These are phyloP conservation scores for Monilinia fructigena DNA, from an alignment of 2,329 filamentous ascomycete species.

Conservation along the genomic window DNA sequence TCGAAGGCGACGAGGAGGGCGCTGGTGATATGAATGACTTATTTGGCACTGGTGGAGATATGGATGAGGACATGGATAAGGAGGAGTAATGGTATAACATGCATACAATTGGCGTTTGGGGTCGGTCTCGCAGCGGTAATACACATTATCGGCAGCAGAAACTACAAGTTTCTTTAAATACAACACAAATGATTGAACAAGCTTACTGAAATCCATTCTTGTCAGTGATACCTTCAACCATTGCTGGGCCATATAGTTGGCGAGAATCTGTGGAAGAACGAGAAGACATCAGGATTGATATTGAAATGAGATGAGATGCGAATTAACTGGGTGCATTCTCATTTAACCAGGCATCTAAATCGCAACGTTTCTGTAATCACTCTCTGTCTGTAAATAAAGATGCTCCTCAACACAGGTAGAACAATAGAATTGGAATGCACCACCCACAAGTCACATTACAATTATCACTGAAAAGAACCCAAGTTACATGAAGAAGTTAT, in stretches of 20 bases:
- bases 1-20: constrained; percentile 35
- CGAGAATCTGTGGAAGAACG: not conserved
- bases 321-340: not conserved
- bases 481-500: not conserved
- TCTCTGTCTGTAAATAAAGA: too few species aligned
- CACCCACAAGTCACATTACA: not conserved
- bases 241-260: not conserved
- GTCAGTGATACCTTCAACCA: not conserved
- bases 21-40: constrained; percentile 23
- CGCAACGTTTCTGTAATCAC: too few species aligned
- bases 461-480: not conserved
- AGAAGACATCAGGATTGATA: not conserved
- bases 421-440: not conserved
- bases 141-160: constrained; percentile 7
- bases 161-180: not conserved
- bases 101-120: constrained; percentile 26
- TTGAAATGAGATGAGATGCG: not conserved
- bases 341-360: not conserved
- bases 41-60: constrained; percentile 40
- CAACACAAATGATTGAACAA: not conserved
- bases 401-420: not conserved
- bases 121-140: not conserved
- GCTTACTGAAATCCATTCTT: not conserved
- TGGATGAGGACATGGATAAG: constrained; percentile 44
- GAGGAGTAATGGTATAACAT: constrained; percentile 39